phyloP scores from a whole-genome alignment of 2,329 filamentous ascomycete species.

The Ophiostoma tasmaniense region DNA sequence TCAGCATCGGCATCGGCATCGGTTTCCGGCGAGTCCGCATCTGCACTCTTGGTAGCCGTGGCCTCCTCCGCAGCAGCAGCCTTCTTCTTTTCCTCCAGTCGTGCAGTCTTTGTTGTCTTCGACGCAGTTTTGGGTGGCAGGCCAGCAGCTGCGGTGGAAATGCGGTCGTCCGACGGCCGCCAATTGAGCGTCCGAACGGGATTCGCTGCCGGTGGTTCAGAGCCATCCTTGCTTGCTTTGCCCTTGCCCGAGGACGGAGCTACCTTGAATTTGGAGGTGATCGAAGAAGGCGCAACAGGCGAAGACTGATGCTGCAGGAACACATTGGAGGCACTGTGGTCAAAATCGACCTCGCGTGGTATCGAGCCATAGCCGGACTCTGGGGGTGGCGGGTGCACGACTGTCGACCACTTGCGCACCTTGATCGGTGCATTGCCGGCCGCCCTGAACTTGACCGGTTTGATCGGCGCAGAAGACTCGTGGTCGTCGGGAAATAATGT shows the following conservation, averaged over 20 bases:
- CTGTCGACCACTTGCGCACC: constrained; percentile 3
- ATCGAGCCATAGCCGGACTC: constrained; percentile 4
- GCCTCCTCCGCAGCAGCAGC: not conserved
- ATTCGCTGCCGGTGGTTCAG: not conserved
- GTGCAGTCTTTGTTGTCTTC: not conserved
- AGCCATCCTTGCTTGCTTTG: not conserved
- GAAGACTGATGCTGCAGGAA: not conserved
- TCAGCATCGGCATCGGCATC: not conserved
- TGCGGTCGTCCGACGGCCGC: not conserved
- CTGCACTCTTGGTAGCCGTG: not conserved
- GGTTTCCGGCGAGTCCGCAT: not conserved
- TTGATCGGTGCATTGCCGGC: not conserved
- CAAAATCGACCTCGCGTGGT: not conserved
- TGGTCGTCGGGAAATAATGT: not conserved
- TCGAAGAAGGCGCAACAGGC: not conserved
- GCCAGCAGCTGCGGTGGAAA: not conserved
- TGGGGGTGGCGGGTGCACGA: not conserved
- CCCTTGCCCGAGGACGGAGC: not conserved
- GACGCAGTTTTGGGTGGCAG: not conserved
- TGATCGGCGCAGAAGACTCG: not conserved
- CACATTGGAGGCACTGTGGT: constrained; percentile 4
- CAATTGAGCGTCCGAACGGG: not conserved
- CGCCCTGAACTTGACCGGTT: not conserved
- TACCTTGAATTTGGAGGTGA: not conserved
- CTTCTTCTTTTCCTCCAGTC: not conserved